Base-by-base conservation (phyloP, 2,329 filamentous ascomycete genomes). In the Colletotrichum destructivum region DNA sequence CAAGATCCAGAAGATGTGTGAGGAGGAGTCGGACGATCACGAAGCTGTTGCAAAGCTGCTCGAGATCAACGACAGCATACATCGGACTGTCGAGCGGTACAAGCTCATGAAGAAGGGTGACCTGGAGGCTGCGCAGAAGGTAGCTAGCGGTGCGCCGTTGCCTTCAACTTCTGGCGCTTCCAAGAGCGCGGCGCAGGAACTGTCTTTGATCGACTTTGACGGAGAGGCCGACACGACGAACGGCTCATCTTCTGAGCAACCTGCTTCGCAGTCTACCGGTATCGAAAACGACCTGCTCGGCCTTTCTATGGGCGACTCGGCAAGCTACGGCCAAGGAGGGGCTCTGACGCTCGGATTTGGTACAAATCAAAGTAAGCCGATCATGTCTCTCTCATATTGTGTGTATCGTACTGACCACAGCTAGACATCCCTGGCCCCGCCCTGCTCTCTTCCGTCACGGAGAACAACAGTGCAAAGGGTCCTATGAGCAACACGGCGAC, bases 1-100 rank as follows among this genome's bases (percentile, higher is more conserved):
- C 11, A 99, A 99, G 85, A 98, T 99, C 75, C 96, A 98, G 81
- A 98, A 94, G 84, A 99, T 99, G 96, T 98, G 96, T 79, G 96
- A 98, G 82, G 96, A 99, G 82, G 96, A 99, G 79, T 98, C 95
- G 13, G 96, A 98, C 73, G 96, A 99, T 79, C 92, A 95, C 73
- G 96, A 98, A 84, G 96, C 96, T 6, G 96, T 99, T 7, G 94
- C 95, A 54, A 98, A 98, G 82, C 87, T 99, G 13, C 88, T 99
- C 67, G 95, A 98, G 80, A 98, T 99, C 79, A 99, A 99, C 80
- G 96, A 99, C 82, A 98, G 95, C 83, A 99, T 99, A 89, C 94
- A 98, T 80, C 91, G 96, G 74, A 99, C 96, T 1, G 94, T 98
- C 67, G 94, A 98, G 83, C 88, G 96, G 75, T 99, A 98, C 82